A percentile compares a stretch with the other conserved stretches of the same genome.
Conservation (phyloP, 176 grass and related monocot species). For the Panicum miliaceum region DNA sequence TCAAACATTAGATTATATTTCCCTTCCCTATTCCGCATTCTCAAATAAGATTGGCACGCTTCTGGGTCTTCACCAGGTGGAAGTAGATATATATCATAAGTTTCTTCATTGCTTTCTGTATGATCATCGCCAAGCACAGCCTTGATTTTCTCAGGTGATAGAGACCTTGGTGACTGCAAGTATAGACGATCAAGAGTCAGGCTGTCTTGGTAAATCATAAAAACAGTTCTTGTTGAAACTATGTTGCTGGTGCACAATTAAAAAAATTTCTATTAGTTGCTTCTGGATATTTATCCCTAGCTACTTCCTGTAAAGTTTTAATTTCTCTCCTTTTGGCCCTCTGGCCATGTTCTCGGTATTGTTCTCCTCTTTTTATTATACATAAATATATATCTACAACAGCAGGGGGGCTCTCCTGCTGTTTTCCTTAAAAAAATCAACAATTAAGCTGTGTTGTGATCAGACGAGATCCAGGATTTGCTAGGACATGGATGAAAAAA, state of each 20-base stretch:
- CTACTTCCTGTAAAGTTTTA: background rate
- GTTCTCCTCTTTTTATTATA: background rate
- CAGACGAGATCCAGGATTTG: background rate
- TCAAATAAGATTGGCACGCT: constrained; percentile 94
- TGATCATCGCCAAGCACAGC: constrained; percentile 71
- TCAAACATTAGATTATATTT: constrained; percentile 99
- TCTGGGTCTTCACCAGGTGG: constrained; percentile 98
- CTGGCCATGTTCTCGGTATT: background rate
- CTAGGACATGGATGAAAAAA: background rate
- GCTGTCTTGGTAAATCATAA: constrained; percentile 39
- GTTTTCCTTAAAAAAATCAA: background rate
- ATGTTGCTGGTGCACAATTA: background rate
- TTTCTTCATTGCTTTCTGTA: constrained; percentile 80
- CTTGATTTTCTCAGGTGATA: constrained; percentile 85
- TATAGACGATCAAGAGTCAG: constrained; percentile 20
- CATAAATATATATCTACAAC: background rate
- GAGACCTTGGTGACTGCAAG: constrained; percentile 69
- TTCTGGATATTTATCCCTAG: background rate
- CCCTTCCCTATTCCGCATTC: constrained; percentile 98
- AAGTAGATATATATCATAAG: constrained; percentile 98
- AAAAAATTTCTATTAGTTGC: background rate
- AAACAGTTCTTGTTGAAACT: constrained; percentile 16
- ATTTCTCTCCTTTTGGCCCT: background rate
- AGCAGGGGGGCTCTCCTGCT: background rate
- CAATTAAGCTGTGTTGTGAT: constrained; percentile 10